Evolutionary conservation across 2,329 filamentous ascomycete genomes (phyloP).

Genomic region (Claviceps quebecensis): DNA sequence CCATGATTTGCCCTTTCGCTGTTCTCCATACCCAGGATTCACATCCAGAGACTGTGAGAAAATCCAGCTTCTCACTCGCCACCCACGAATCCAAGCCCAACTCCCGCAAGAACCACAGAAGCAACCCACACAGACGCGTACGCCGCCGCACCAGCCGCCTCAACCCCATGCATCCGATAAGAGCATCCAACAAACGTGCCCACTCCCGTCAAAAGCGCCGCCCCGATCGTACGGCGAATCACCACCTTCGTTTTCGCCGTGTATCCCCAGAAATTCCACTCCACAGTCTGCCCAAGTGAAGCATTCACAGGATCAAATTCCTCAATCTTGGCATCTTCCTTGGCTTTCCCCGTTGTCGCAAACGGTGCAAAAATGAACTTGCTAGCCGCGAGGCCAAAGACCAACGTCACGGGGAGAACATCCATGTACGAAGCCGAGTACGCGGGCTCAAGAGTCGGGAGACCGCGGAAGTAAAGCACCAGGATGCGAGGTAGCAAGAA

Average conservation of each 20-base stretch:
- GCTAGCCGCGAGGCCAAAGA: constrained; percentile 55
- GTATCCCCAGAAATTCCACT: constrained; percentile 60
- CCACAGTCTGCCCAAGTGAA: constrained; percentile 53
- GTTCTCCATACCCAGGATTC: background rate
- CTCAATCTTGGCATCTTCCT: constrained; percentile 32
- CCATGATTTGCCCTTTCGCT: too few relatives aligned
- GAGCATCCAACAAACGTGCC: constrained; percentile 51
- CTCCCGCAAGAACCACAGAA: constrained; percentile 45
- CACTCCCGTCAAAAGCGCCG: constrained; percentile 41
- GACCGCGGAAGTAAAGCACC: constrained; percentile 59
- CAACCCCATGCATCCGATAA: constrained; percentile 55
- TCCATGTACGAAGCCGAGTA: constrained; percentile 48
- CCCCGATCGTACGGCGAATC: constrained; percentile 47
- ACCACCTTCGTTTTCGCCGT: constrained; percentile 47
- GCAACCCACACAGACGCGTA: constrained; percentile 67
- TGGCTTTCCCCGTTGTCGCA: constrained; percentile 35
- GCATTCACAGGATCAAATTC: constrained; percentile 52
- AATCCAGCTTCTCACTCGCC: constrained; percentile 19
- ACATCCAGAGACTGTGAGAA: too few relatives aligned
- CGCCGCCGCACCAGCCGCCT: constrained; percentile 51
- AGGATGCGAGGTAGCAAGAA: constrained; percentile 59
- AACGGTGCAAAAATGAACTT: constrained; percentile 66
- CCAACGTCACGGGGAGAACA: constrained; percentile 43
- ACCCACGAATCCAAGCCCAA: constrained; percentile 37
- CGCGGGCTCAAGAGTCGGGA: constrained; percentile 54